Evolutionary conservation across 75 land plant genomes (phyloP).

Genomic region (Selaginella moellendorffii): DNA sequence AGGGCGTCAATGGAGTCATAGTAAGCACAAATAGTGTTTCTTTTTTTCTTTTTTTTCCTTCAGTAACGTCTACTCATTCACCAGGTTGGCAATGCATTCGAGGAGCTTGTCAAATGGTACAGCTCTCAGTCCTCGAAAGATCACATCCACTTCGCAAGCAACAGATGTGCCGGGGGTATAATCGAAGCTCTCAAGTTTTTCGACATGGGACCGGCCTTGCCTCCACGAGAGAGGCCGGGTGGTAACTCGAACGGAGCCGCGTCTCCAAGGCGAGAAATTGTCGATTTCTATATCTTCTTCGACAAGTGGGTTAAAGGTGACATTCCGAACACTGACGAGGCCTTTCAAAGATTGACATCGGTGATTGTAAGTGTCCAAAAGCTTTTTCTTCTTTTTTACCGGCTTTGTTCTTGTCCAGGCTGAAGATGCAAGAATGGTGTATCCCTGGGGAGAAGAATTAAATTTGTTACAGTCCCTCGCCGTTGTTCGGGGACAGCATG

Average conservation of each 20-base stretch:
- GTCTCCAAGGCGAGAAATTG: slow-evolving; percentile 29
- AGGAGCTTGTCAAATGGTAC: slow-evolving; percentile 34
- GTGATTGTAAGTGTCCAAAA: slow-evolving; percentile 28
- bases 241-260: slow-evolving; percentile 9
- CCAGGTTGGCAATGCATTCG: slow-evolving; percentile 39
- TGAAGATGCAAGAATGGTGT: slow-evolving; percentile 24
- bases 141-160: slow-evolving; percentile 17
- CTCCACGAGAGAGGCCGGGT: slow-evolving; percentile 20
- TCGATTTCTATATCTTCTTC: slow-evolving; percentile 27
- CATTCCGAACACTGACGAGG: slow-evolving; percentile 15
- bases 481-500: slow-evolving; percentile 19
- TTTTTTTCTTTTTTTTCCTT: background rate
- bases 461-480: slow-evolving; percentile 16
- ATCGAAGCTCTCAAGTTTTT: slow-evolving; percentile 26
- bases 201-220: slow-evolving; percentile 21
- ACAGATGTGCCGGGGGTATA: slow-evolving; percentile 35
- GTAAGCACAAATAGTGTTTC: slow-evolving; percentile 17
- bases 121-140: slow-evolving; percentile 6
- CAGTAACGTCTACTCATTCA: background rate
- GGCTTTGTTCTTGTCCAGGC: slow-evolving; percentile 13
- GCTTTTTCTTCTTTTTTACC: background rate
- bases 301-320: slow-evolving; percentile 32
- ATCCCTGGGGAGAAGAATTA: slow-evolving; percentile 36
- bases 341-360: slow-evolving; percentile 18
- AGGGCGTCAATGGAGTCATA: slow-evolving; percentile 34